A percentile compares a stretch with the other conserved stretches of the same genome.
phyloP scores from a whole-genome alignment of 2,329 filamentous ascomycete species.

The Aspergillus transmontanensis region DNA sequence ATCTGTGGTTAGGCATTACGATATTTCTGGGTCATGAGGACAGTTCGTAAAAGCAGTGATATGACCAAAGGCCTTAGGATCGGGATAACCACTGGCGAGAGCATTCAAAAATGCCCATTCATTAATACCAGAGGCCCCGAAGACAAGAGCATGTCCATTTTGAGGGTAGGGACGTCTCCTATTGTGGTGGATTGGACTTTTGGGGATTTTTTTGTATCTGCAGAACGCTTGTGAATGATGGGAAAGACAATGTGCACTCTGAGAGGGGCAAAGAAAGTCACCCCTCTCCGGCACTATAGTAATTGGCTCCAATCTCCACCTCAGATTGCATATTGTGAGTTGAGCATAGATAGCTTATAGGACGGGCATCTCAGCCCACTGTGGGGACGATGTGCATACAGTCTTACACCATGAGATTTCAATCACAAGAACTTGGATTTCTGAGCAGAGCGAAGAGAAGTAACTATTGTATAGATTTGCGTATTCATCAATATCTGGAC shows the following conservation, averaged over 20 bases:
- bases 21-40: too few relatives aligned
- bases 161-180: neutral
- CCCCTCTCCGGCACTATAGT: neutral
- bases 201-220: neutral
- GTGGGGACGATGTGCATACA: neutral
- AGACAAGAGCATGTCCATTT: conserved; percentile 4
- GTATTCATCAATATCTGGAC: too few relatives aligned
- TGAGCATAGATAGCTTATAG: neutral
- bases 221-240: neutral
- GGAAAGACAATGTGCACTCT: neutral
- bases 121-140: conserved; percentile 9
- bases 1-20: too few relatives aligned
- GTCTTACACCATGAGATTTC: neutral
- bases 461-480: neutral
- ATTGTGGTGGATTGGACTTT: neutral
- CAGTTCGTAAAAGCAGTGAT: neutral
- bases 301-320: neutral
- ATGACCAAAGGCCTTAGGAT: neutral
- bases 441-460: neutral
- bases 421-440: neutral
- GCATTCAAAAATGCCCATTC: conserved; percentile 1
- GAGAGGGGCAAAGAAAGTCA: neutral
- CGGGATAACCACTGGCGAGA: too few relatives aligned
- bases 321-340: neutral
- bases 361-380: neutral